These are phyloP conservation scores for Vigna unguiculata DNA, from an alignment of 306 rosid species.

Conservation along the genomic window DNA sequence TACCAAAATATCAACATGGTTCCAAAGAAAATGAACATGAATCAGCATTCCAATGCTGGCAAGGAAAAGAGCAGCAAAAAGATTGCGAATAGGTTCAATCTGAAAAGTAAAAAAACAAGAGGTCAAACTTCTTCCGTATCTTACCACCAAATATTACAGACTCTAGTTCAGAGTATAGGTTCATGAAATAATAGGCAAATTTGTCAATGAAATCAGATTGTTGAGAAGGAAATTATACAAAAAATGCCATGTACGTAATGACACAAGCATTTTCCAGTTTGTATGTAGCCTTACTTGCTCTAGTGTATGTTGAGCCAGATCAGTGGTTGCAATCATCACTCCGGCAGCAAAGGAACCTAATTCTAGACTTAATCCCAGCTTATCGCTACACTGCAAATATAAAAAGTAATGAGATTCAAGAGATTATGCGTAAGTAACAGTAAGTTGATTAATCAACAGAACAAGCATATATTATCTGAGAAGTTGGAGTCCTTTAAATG, in stretches of 20 bases:
- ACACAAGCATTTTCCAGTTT: conserved; percentile 28
- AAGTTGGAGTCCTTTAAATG: background rate
- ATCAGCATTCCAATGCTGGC: conserved; percentile 99
- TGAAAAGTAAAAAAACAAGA: conserved; percentile 49
- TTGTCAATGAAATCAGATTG: conserved; percentile 28
- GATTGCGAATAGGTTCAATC: conserved; percentile 97
- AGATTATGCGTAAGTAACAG: conserved; percentile 16
- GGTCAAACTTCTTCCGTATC: conserved; percentile 37
- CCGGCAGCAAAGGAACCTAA: conserved; percentile 99
- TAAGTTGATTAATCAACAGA: conserved; percentile 41
- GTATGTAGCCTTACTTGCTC: conserved; percentile 73
- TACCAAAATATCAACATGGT: conserved; percentile 91
- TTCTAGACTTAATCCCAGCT: conserved; percentile 96
- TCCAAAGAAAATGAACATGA: conserved; percentile 98
- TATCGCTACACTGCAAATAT: conserved; percentile 91
- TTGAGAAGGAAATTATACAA: conserved; percentile 15
- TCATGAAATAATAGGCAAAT: conserved; percentile 30
- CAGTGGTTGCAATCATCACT: conserved; percentile 98
- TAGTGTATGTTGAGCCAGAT: conserved; percentile 93
- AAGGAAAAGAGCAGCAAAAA: conserved; percentile 94
- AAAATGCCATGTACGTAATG: conserved; percentile 20
- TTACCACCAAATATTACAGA: conserved; percentile 28
- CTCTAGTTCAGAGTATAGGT: conserved; percentile 33
- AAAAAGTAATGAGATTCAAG: conserved; percentile 39
- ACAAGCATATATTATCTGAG: conserved; percentile 24